These are phyloP conservation scores for Gracilariopsis chorda DNA, from an alignment of 23 red algal species.

Conservation along the genomic window DNA sequence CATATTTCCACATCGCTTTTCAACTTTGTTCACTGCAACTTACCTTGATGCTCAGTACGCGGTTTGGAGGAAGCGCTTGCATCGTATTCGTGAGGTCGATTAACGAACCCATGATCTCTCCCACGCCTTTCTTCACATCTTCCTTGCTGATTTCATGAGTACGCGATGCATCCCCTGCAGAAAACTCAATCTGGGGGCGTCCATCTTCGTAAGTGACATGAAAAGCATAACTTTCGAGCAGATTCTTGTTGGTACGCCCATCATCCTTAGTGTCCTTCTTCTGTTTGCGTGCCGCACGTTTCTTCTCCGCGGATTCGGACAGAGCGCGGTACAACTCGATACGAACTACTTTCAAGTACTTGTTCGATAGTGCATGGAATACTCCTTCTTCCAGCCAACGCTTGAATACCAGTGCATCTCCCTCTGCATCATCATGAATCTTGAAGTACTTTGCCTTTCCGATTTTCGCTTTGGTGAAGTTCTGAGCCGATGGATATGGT, in stretches of 20 bases:
- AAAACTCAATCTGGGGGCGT: background rate
- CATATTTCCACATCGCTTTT: background rate
- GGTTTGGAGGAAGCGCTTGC: background rate
- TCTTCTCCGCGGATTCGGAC: background rate
- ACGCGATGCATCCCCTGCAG: background rate
- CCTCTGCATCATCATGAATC: background rate
- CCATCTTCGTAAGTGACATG: slow-evolving; percentile 18
- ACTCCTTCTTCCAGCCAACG: slow-evolving; percentile 42
- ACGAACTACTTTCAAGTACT: slow-evolving; percentile 28
- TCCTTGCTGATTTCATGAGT: background rate
- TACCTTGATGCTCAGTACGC: slow-evolving; percentile 20
- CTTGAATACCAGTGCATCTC: background rate
- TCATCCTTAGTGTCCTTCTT: background rate
- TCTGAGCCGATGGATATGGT: background rate
- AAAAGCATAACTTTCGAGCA: slow-evolving; percentile 56
- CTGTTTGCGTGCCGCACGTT: background rate
- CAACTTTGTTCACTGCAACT: no score
- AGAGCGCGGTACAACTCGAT: slow-evolving; percentile 17
- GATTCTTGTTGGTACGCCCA: background rate
- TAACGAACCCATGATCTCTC: background rate
- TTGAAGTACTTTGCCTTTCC: background rate
- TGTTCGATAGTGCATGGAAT: slow-evolving; percentile 26
- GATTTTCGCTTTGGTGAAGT: background rate
- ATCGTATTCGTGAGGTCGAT: slow-evolving; percentile 28
- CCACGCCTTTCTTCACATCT: background rate